Percentiles rank a stretch among this genome's conserved stretches.
phyloP scores from a whole-genome alignment of 176 grass and related monocot species.

The Otatea glauca region DNA sequence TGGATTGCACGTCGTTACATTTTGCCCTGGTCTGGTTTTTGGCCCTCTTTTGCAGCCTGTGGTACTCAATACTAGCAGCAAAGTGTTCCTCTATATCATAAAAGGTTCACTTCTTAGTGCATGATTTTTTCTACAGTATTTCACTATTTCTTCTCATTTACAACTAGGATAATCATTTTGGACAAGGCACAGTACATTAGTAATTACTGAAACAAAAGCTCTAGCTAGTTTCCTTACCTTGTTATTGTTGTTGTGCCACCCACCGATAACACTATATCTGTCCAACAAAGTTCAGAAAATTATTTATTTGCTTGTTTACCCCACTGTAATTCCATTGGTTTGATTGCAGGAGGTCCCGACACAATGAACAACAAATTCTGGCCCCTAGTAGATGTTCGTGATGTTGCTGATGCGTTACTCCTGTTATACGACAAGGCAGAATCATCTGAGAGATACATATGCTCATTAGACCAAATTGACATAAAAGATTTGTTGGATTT shows the following conservation, averaged over 20 bases:
- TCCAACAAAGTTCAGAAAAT: background rate
- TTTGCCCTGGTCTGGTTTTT: conserved; percentile 36
- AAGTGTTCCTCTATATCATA: conserved; percentile 29
- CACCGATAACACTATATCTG: background rate
- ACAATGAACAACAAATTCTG: conserved; percentile 3
- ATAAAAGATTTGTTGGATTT: background rate
- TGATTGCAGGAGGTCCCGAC: conserved; percentile 19
- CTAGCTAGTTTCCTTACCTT: background rate
- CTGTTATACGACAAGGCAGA: background rate
- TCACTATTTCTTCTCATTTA: background rate
- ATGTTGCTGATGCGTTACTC: conserved; percentile 21
- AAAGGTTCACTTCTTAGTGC: conserved; percentile 5
- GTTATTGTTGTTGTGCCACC: background rate
- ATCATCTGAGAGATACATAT: conserved; percentile 33
- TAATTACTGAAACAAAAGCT: background rate
- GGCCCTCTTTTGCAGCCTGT: conserved; percentile 47
- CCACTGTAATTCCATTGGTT: background rate
- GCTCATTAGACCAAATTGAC: background rate
- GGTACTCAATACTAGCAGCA: conserved; percentile 36
- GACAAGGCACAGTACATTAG: background rate
- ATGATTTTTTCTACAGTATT: background rate
- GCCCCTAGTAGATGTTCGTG: conserved; percentile 19
- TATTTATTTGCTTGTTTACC: background rate
- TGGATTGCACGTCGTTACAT: conserved; percentile 37
- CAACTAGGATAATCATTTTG: background rate